Conservation (phyloP, 306 rosid genomes). For the Vigna reflexopilosa region DNA sequence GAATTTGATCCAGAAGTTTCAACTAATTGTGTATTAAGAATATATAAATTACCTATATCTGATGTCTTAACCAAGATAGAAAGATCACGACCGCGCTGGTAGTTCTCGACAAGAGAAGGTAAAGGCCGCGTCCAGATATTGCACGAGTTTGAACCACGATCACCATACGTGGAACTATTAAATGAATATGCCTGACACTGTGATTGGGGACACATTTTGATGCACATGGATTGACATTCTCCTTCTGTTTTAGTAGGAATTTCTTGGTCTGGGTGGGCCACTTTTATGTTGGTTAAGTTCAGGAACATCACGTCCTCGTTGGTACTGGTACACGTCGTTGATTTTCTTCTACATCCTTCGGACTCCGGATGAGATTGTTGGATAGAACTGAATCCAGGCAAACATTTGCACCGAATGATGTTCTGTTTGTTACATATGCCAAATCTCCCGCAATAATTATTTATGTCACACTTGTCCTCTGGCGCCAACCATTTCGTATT, state of each 20-base stretch:
- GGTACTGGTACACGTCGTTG: not conserved
- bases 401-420: constrained; percentile 44
- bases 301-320: constrained; percentile 13
- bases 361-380: no score
- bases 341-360: constrained; percentile 42
- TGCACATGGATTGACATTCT: constrained; percentile 43
- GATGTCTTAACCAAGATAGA: constrained; percentile 22
- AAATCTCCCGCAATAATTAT: constrained; percentile 48
- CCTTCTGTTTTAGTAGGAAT: rapidly evolving
- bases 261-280: not conserved
- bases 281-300: constrained; percentile 12
- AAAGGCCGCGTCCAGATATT: constrained; percentile 39
- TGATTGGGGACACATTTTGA: not conserved
- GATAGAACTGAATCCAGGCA: constrained; percentile 52
- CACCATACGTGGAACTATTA: not conserved
- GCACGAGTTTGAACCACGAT: not conserved
- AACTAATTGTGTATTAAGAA: not conserved
- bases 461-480: constrained; percentile 12
- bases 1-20: not conserved
- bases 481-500: no score
- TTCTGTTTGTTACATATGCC: constrained; percentile 42
- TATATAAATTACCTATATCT: constrained; percentile 49
- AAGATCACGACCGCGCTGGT: not conserved
- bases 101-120: constrained; percentile 39
- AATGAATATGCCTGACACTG: constrained; percentile 48